Evolutionary conservation across 352 stramenopile species (phyloP).

Genomic region (Pythium dissotocum): DNA sequence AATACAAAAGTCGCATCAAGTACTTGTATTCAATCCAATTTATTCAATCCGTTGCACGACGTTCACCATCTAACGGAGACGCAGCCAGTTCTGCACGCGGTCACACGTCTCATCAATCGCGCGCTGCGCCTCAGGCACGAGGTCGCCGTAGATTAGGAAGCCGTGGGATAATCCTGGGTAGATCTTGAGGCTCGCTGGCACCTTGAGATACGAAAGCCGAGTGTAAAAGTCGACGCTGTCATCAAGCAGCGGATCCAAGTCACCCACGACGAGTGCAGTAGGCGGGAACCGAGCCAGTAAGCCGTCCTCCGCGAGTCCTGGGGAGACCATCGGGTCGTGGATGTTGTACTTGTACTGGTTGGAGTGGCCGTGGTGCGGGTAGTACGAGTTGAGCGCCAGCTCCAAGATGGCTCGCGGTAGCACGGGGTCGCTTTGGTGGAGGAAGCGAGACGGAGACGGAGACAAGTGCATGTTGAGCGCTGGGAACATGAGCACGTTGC

Average conservation of each 20-base stretch:
- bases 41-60: conserved; percentile 34
- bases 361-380: conserved; percentile 76
- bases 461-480: conserved; percentile 88
- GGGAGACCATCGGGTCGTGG: conserved; percentile 85
- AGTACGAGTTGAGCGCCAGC: conserved; percentile 83
- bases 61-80: conserved; percentile 24
- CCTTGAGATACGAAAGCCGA: conserved; percentile 73
- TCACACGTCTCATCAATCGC: conserved; percentile 85
- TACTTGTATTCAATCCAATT: conserved; percentile 1
- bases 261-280: conserved; percentile 82
- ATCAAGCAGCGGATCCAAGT: conserved; percentile 85
- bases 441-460: conserved; percentile 82
- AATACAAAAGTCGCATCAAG: not conserved
- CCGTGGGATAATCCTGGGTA: conserved; percentile 82
- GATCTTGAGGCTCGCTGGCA: conserved; percentile 82
- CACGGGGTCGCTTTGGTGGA: conserved; percentile 88
- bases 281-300: conserved; percentile 79
- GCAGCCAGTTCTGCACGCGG: conserved; percentile 68
- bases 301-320: conserved; percentile 72
- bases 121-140: conserved; percentile 75
- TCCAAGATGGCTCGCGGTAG: conserved; percentile 81
- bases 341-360: conserved; percentile 90
- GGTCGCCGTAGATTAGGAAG: conserved; percentile 86
- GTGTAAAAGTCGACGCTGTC: conserved; percentile 92
- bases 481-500: conserved; percentile 90